Base-by-base conservation (phyloP, 768 basidiomycete species). In the Pleurotus tuber-regium region DNA sequence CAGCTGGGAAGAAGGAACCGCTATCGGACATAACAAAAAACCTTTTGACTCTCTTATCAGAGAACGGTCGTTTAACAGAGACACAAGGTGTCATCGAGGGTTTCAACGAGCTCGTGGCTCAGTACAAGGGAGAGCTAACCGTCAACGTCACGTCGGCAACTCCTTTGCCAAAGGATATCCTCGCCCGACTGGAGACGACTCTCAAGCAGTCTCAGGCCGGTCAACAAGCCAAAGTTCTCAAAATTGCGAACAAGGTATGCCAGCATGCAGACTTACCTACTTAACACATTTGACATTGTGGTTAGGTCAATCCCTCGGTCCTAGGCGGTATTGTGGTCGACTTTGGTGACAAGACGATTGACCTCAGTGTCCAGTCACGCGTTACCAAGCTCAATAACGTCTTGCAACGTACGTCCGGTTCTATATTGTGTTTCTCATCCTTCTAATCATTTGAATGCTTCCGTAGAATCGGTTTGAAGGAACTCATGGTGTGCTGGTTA, bases 281-380 rank as follows among this genome's bases (percentile, higher is more conserved):
- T 56, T 49, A 59, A 44, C 46, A 26, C 53, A 49, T 38, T 7
- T 44, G 9, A 44, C 26, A 7, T 12, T 26, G 57, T 49, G 29
- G 55, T 25, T 54, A 96, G 93, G 89, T 98, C 63, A 94, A 98
- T 76, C 85, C 93, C 38, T 73, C 83, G n/a, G 75, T 98, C 52
- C 72, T 98, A 56, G 97, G 96, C 52, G 97, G 97, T 44, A 69
- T 98, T 53, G 79, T 98, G 54, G 87, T 99, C 43, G 97, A 99
- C 73, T 93, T 99, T 64, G 96, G 94, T 57, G 97, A 98, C 77
- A 96, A 96, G 78, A 93, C 92, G 48, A 89, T 99, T 61, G 97
- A 99, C 73, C 80, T 98, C 53, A 95, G 92, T 60, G 94, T 96
- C 51, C 86, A 85, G 43, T 92, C 92, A 28, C 90, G 92, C 50